phyloP scores from a whole-genome alignment of 768 basidiomycete genomes.

The Crepidotus variabilis region DNA sequence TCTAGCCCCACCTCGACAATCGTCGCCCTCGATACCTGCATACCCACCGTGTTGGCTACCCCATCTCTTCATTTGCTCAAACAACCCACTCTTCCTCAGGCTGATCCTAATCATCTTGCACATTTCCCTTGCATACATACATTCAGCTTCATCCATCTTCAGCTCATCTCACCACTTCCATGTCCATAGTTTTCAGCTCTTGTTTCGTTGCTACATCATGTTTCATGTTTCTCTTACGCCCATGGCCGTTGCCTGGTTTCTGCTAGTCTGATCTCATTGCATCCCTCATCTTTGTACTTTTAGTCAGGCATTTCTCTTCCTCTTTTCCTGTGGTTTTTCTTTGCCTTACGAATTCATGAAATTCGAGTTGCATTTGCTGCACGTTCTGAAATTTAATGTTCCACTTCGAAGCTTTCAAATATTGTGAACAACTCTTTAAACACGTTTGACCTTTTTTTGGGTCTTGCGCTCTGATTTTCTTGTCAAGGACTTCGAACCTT shows the following conservation, averaged over 20 bases:
- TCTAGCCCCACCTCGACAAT: background rate
- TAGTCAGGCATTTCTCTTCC: background rate
- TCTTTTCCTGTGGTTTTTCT: background rate
- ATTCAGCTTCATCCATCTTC: background rate
- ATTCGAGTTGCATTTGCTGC: too few relatives aligned
- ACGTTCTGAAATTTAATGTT: too few relatives aligned
- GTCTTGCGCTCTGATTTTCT: too few relatives aligned
- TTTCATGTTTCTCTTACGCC: background rate
- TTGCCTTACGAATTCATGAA: too few relatives aligned
- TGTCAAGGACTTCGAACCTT: too few relatives aligned
- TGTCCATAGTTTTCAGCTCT: background rate
- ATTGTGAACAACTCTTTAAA: too few relatives aligned
- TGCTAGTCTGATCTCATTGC: background rate
- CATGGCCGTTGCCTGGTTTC: background rate
- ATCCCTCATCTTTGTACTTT: background rate
- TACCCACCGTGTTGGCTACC: background rate
- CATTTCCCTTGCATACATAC: background rate
- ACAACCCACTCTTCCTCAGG: background rate
- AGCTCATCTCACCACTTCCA: background rate
- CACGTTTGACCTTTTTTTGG: too few relatives aligned
- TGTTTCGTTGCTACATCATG: background rate
- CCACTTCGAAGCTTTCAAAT: too few relatives aligned
- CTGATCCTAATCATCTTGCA: background rate
- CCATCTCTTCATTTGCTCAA: background rate
- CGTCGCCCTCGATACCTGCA: background rate